Percentiles rank a stretch among this genome's conserved stretches.
phyloP scores from a whole-genome alignment of 179 eudicot genomes.

The Spinacia oleracea region DNA sequence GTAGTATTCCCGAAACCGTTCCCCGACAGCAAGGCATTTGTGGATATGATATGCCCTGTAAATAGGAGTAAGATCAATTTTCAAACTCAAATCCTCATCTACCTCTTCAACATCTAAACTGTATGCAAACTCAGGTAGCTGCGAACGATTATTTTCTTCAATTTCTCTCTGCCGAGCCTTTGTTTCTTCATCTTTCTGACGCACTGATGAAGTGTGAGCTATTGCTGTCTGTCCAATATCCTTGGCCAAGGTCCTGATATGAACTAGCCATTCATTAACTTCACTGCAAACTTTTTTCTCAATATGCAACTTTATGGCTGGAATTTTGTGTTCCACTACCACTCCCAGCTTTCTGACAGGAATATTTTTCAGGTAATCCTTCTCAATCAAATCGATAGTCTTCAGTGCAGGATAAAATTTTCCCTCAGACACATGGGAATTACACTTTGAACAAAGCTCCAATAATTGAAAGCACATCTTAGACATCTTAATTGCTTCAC shows the following conservation, averaged over 20 bases:
- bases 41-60: constrained; percentile 86
- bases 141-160: constrained; percentile 67
- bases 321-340: constrained; percentile 64
- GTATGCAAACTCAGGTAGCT: constrained; percentile 54
- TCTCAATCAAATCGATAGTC: constrained; percentile 81
- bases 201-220: constrained; percentile 58
- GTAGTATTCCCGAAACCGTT: constrained; percentile 84
- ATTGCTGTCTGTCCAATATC: constrained; percentile 86
- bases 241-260: constrained; percentile 65
- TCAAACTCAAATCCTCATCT: constrained; percentile 63
- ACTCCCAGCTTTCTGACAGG: constrained; percentile 60
- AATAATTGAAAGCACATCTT: constrained; percentile 59
- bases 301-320: constrained; percentile 63
- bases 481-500: constrained; percentile 81
- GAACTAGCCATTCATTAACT: constrained; percentile 92
- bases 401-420: constrained; percentile 82
- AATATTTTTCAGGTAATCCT: constrained; percentile 51
- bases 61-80: constrained; percentile 80
- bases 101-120: constrained; percentile 76
- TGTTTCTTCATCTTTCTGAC: constrained; percentile 78
- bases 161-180: constrained; percentile 74
- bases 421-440: constrained; percentile 68
- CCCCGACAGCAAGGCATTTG: constrained; percentile 69
- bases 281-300: constrained; percentile 71
- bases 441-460: constrained; percentile 83